Conservation (phyloP, 345 rosid species). For the Adansonia digitata region DNA sequence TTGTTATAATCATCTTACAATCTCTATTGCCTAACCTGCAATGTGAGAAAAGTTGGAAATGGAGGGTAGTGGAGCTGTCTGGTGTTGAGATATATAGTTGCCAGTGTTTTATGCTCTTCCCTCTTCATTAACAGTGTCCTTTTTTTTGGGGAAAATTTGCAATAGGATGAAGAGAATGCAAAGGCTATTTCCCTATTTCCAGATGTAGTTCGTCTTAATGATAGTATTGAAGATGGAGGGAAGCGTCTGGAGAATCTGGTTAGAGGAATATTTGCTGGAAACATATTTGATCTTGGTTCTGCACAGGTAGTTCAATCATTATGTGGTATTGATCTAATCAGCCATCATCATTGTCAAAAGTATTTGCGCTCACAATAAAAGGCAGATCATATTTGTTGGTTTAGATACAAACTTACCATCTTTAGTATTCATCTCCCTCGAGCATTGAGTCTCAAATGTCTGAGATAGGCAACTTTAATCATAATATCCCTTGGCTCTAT, state of each 20-base stretch:
- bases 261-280: constrained; percentile 96
- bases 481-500: not conserved
- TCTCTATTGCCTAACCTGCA: not conserved
- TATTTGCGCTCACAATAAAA: not conserved
- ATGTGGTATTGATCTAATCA: constrained; percentile 3
- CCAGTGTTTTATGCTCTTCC: not conserved
- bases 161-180: constrained; percentile 93
- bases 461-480: not conserved
- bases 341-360: not conserved
- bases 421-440: not conserved
- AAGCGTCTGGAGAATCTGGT: constrained; percentile 66
- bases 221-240: constrained; percentile 62
- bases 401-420: not conserved
- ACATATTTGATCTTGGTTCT: constrained; percentile 95
- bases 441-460: not conserved
- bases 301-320: constrained; percentile 55
- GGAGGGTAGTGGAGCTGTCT: not conserved
- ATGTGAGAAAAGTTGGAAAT: not conserved
- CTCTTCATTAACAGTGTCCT: not conserved
- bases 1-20: not conserved
- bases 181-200: constrained; percentile 83
- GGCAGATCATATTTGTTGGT: not conserved
- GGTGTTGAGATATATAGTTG: not conserved
- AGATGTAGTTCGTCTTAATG: constrained; percentile 64
- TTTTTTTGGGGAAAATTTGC: constrained; percentile 8